phyloP scores from a whole-genome alignment of 768 basidiomycete species.

The Rhodotorula diobovata region DNA sequence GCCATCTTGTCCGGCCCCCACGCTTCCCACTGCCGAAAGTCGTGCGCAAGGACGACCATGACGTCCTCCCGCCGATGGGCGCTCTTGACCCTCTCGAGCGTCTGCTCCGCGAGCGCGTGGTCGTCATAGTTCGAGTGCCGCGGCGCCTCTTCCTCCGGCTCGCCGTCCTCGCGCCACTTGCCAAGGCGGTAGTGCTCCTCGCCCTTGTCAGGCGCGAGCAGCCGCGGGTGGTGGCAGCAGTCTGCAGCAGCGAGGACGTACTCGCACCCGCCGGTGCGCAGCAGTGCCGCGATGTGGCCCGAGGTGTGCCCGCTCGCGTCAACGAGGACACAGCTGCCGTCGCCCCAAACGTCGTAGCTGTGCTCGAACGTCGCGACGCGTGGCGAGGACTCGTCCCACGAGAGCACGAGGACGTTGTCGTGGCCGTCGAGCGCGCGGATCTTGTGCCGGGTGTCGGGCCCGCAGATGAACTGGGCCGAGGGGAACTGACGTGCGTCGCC shows the following conservation, averaged over 20 bases:
- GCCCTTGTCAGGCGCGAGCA: background rate
- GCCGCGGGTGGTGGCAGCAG: conserved; percentile 21
- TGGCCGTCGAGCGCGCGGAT: conserved; percentile 8
- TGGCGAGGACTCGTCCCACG: conserved; percentile 5
- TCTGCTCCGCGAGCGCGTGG: conserved; percentile 4
- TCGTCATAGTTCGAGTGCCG: conserved; percentile 33
- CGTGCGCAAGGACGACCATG: conserved; percentile 32
- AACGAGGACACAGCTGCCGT: conserved; percentile 25
- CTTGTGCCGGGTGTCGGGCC: background rate
- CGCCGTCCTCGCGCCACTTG: conserved; percentile 5
- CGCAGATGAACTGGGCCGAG: conserved; percentile 23
- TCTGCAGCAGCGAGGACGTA: conserved; percentile 37
- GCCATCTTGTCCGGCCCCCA: conserved; percentile 33
- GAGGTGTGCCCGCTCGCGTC: conserved; percentile 22
- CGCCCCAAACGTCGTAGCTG: conserved; percentile 30
- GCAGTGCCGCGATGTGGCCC: conserved; percentile 24
- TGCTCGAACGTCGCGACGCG: conserved; percentile 24
- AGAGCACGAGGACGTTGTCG: conserved; percentile 6
- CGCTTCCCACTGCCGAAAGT: conserved; percentile 30
- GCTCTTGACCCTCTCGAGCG: conserved; percentile 27
- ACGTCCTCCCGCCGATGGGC: conserved; percentile 10
- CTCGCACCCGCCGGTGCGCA: conserved; percentile 18
- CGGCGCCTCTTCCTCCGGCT: background rate
- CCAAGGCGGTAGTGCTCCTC: conserved; percentile 11
- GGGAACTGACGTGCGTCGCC: conserved; percentile 7